These are phyloP conservation scores for Striga hermonthica DNA, from an alignment of 305 asterid species.

Conservation along the genomic window DNA sequence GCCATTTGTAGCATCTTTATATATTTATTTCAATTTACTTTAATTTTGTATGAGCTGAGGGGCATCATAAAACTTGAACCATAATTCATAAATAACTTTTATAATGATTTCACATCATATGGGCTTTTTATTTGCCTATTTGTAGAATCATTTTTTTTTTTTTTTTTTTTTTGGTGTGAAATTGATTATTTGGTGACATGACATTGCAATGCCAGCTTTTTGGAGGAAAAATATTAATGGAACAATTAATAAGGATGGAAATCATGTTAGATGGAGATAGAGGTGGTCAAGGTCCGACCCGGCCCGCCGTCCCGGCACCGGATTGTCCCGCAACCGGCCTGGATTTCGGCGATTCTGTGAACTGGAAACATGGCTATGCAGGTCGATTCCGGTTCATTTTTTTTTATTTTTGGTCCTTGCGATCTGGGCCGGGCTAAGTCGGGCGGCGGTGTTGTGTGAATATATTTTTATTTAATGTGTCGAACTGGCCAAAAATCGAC, in stretches of 20 bases:
- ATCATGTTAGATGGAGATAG: constrained; percentile 12
- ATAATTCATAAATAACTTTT: constrained; percentile 22
- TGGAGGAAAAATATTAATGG: constrained; percentile 8
- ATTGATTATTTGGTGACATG: not conserved
- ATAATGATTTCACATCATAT: constrained; percentile 26
- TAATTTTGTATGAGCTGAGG: not conserved
- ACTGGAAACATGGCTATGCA: too few species aligned
- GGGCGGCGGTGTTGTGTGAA: too few species aligned
- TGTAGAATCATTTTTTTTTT: constrained; percentile 20
- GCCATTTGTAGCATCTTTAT: not conserved
- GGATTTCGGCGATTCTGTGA: too few species aligned
- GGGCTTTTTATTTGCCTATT: constrained; percentile 12
- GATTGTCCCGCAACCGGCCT: too few species aligned
- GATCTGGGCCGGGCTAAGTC: too few species aligned
- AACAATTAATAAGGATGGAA: not conserved
- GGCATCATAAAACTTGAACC: constrained; percentile 12
- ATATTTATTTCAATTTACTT: constrained; percentile 26
- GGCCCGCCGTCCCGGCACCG: too few species aligned
- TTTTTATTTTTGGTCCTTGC: too few species aligned
- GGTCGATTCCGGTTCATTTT: too few species aligned
- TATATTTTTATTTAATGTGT: too few species aligned
- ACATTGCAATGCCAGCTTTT: constrained; percentile 3
- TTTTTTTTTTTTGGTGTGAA: constrained; percentile 21
- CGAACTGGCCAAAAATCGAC: too few species aligned
- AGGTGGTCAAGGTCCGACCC: too few species aligned